Evolutionary conservation across 2,329 filamentous ascomycete species (phyloP).

Genomic region (Fusarium coffeatum): DNA sequence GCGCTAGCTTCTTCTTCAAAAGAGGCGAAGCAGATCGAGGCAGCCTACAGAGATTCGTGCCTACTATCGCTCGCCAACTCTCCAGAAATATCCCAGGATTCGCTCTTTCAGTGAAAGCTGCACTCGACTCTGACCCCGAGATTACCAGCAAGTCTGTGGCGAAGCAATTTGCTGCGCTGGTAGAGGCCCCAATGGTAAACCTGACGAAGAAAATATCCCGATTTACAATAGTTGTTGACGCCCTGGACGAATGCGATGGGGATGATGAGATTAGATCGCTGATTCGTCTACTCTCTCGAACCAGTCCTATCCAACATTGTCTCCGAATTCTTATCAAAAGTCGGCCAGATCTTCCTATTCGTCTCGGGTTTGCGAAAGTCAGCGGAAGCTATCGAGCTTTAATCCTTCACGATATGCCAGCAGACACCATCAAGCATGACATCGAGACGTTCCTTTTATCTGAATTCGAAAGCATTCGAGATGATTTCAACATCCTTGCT

Average conservation of each 20-base stretch:
- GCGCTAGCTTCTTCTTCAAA: conserved; percentile 59
- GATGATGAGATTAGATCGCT: not conserved
- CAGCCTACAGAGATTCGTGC: rapidly evolving
- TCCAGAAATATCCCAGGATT: rapidly evolving
- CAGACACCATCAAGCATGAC: conserved; percentile 50
- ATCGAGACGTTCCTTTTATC: conserved; percentile 34
- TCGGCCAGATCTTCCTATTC: conserved; percentile 54
- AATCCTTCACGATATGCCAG: conserved; percentile 53
- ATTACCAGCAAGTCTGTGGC: not conserved
- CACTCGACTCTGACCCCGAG: not conserved
- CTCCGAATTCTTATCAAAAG: conserved; percentile 56
- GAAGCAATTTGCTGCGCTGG: not conserved
- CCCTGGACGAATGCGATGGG: not conserved
- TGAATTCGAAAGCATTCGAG: rapidly evolving
- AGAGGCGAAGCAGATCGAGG: conserved; percentile 43
- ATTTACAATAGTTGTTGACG: not conserved
- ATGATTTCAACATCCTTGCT: not conserved
- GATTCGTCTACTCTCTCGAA: not conserved
- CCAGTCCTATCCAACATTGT: not conserved
- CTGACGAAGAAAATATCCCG: rapidly evolving
- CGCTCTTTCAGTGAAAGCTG: rapidly evolving
- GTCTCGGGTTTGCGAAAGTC: conserved; percentile 51
- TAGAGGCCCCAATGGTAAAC: rapidly evolving
- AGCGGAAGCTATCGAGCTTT: conserved; percentile 35
- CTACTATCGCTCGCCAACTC: not conserved